These are phyloP conservation scores for Phytophthora uliginosa DNA, from an alignment of 352 stramenopile genomes.

Conservation along the genomic window DNA sequence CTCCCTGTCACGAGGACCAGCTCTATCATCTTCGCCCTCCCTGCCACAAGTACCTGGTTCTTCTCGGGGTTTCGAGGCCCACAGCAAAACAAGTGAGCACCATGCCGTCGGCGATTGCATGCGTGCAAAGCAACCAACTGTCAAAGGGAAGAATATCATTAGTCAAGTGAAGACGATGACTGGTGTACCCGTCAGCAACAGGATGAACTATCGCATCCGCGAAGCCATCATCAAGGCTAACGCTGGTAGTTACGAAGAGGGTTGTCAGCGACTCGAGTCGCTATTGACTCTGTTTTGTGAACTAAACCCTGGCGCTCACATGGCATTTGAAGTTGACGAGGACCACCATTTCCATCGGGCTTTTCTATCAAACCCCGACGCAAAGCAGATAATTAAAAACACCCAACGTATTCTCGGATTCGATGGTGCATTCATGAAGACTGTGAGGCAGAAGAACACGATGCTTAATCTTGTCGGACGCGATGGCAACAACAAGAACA, in stretches of 20 bases:
- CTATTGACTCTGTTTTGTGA: not conserved
- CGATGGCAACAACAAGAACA: not conserved
- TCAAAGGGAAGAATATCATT: not conserved
- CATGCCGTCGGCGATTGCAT: no score
- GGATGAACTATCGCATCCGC: no score
- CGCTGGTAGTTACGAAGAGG: no score
- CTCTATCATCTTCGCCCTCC: not conserved
- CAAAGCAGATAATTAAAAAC: not conserved
- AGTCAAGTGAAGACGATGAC: no score
- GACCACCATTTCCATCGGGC: not conserved
- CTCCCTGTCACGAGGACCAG: not conserved
- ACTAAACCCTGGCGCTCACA: not conserved
- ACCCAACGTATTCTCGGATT: not conserved
- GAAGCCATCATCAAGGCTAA: no score
- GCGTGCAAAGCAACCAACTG: no score
- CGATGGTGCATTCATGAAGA: not conserved
- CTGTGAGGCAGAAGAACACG: not conserved
- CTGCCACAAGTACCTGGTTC: not conserved
- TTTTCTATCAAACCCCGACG: not conserved
- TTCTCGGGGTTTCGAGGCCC: not conserved
- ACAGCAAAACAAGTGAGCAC: no score
- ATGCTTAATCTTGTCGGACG: not conserved
- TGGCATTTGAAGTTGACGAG: not conserved
- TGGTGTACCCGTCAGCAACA: no score
- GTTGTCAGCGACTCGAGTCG: no score